Conservation (phyloP, 202 grass and related monocot genomes). For the Panicum virgatum region DNA sequence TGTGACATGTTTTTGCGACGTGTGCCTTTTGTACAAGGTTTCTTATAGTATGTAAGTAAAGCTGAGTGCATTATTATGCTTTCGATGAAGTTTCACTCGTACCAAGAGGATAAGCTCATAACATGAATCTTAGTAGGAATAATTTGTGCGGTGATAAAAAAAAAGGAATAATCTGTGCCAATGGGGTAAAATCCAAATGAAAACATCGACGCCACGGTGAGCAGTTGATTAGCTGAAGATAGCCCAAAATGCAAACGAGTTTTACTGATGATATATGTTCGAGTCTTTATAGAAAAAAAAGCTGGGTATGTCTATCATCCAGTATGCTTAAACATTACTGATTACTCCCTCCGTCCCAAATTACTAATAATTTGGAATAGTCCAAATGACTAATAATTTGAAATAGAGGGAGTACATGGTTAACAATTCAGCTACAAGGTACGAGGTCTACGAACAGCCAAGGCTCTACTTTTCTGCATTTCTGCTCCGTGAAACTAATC, state of each 20-base stretch:
- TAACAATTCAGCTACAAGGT: not conserved
- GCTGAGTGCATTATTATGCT: not conserved
- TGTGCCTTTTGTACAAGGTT: not conserved
- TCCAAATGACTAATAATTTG: too few species aligned
- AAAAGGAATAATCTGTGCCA: not conserved
- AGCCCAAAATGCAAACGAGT: not conserved
- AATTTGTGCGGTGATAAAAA: not conserved
- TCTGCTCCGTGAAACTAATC: not conserved
- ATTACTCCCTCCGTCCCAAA: too few species aligned
- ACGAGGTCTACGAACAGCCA: not conserved
- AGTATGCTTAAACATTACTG: not conserved
- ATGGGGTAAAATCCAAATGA: not conserved
- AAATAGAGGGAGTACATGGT: too few species aligned
- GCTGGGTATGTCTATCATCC: not conserved
- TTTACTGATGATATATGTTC: too few species aligned
- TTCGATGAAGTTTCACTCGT: not conserved
- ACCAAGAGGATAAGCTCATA: too few species aligned
- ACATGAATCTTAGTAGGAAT: not conserved
- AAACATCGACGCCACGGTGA: not conserved
- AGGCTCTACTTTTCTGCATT: not conserved
- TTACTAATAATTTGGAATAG: too few species aligned
- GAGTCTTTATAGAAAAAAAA: not conserved
- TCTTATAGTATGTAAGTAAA: slow-evolving; percentile 5
- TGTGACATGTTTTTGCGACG: not conserved
- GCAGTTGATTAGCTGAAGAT: not conserved